phyloP scores from a whole-genome alignment of 139 green algal genomes.

The Volvox africanus region DNA sequence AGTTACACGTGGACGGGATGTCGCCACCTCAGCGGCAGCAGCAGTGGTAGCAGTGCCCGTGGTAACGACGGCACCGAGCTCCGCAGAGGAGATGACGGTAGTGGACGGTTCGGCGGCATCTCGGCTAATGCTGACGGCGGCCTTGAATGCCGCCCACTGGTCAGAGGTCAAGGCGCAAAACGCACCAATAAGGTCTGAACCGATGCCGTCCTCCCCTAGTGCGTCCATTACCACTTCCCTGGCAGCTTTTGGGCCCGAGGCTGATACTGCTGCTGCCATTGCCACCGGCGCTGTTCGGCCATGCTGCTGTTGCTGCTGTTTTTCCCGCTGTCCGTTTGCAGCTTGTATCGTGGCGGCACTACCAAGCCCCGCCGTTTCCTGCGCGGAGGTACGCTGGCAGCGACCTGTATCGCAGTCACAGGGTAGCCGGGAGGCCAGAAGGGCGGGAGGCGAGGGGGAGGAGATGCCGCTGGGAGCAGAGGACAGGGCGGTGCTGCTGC shows the following conservation, averaged over 20 bases:
- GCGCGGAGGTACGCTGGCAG: no score
- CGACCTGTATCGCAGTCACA: not conserved
- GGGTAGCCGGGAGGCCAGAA: not conserved
- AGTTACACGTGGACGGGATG: no score
- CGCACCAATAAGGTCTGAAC: constrained; percentile 4
- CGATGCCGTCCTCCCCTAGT: not conserved
- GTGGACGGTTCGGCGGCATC: no score
- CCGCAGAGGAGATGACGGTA: no score
- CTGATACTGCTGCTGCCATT: not conserved
- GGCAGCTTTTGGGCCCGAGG: not conserved
- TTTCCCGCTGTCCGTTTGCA: not conserved
- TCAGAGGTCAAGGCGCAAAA: constrained; percentile 11
- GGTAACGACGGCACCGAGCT: no score
- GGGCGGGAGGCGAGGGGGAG: not conserved
- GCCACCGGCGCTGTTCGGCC: not conserved
- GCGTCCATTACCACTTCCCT: not conserved
- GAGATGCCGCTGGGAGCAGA: not conserved
- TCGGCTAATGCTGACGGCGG: not conserved
- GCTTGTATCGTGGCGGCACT: not conserved
- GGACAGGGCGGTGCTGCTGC: constrained; percentile 28
- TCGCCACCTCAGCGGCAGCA: not conserved
- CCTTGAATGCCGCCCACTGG: constrained; percentile 5
- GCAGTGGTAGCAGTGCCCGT: not conserved
- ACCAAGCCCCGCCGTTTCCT: no score
- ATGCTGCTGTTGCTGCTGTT: not conserved